A percentile compares a stretch with the other conserved stretches of the same genome.
phyloP scores from a whole-genome alignment of 345 rosid species.

The Populus davidiana region DNA sequence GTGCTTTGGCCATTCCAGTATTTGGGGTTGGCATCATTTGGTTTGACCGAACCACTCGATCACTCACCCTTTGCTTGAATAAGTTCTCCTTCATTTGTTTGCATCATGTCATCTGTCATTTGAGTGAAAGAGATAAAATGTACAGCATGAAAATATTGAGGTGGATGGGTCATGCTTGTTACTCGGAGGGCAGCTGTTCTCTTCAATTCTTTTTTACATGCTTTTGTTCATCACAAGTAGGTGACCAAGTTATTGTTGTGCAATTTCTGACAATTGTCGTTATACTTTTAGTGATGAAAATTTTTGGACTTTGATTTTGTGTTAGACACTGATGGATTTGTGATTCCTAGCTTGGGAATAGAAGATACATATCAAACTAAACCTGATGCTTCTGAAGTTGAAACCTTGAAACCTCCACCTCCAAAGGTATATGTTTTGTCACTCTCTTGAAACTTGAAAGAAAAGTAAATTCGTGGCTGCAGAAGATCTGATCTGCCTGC shows the following conservation, averaged over 20 bases:
- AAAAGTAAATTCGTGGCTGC: neutral
- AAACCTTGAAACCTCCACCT: constrained; percentile 49
- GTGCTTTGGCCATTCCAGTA: neutral
- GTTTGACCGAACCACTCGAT: neutral
- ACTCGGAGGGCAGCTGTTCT: neutral
- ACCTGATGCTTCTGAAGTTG: constrained; percentile 38
- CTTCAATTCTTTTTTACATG: neutral
- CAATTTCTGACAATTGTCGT: neutral
- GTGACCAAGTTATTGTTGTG: neutral
- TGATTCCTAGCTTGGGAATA: constrained; percentile 90
- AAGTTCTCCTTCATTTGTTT: neutral
- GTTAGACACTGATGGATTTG: constrained; percentile 87
- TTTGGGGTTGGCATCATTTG: neutral
- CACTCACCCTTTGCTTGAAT: neutral
- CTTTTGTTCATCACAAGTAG: neutral
- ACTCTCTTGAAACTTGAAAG: neutral
- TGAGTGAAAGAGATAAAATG: neutral
- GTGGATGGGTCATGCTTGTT: neutral
- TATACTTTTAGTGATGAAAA: neutral
- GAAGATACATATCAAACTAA: constrained; percentile 34
- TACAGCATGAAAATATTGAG: neutral
- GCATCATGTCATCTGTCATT: neutral
- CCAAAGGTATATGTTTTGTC: constrained; percentile 48
- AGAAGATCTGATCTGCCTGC: neutral
- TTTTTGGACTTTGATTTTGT: constrained; percentile 12